Percentiles rank a stretch among this genome's conserved stretches.
Conservation (phyloP, 441 rosid species). For the Adansonia rubrostipa region DNA sequence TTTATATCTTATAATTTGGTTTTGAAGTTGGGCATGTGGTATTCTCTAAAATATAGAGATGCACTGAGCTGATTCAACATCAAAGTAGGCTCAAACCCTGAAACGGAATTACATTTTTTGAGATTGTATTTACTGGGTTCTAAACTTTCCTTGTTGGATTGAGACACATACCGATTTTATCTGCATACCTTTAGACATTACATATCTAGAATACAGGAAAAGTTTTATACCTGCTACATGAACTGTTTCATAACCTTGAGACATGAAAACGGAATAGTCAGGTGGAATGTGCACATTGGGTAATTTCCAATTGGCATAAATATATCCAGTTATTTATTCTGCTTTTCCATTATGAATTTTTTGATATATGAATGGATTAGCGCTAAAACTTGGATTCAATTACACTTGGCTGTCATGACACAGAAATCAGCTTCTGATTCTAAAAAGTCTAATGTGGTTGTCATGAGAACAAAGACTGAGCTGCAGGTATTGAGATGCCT, state of each 20-base stretch:
- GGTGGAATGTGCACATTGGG: background rate
- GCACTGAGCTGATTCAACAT: background rate
- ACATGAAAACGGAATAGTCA: background rate
- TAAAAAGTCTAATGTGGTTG: background rate
- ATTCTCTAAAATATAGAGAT: background rate
- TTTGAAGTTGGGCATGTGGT: background rate
- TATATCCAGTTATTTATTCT: background rate
- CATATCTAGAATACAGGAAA: background rate
- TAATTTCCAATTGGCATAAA: background rate
- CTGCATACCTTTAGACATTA: background rate
- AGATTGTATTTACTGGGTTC: background rate
- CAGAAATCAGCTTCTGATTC: slow-evolving; percentile 5
- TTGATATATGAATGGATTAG: background rate
- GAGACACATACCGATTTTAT: background rate
- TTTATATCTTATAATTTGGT: slow-evolving; percentile 2
- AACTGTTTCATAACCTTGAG: background rate
- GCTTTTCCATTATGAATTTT: background rate
- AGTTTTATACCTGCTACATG: background rate
- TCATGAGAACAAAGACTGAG: background rate
- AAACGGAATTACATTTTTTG: background rate
- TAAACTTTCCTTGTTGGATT: background rate
- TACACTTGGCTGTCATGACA: background rate
- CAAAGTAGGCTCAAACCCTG: background rate
- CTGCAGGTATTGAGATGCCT: background rate
- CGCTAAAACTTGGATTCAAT: slow-evolving; percentile 5